Conservation (phyloP, 208 protist species). For the Trypanosoma melophagium region DNA sequence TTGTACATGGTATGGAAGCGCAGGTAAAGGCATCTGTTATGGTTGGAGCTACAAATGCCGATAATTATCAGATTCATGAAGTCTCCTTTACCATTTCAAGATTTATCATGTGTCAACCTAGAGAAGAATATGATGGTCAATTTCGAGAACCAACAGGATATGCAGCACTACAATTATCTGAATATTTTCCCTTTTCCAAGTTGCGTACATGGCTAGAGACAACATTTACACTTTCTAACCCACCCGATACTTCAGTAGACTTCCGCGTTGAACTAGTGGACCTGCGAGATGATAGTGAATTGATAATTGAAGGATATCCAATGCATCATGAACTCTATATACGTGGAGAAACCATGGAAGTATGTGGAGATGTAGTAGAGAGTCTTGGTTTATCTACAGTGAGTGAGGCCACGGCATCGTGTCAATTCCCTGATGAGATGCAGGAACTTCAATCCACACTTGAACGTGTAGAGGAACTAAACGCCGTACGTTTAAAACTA, state of each 20-base stretch:
- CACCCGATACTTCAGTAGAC: constrained; percentile 31
- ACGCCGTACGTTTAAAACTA: constrained; percentile 84
- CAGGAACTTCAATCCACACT: constrained; percentile 56
- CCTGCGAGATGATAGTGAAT: constrained; percentile 58
- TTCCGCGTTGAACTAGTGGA: constrained; percentile 55
- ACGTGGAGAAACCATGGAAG: constrained; percentile 72
- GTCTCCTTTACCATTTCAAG: constrained; percentile 67
- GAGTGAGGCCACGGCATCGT: constrained; percentile 38
- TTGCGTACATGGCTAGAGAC: constrained; percentile 48
- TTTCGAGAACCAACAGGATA: constrained; percentile 30
- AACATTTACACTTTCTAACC: constrained; percentile 47
- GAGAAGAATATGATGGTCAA: constrained; percentile 19
- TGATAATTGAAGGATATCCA: constrained; percentile 46
- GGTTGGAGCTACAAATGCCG: constrained; percentile 62
- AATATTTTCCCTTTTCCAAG: constrained; percentile 34
- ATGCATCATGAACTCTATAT: constrained; percentile 42
- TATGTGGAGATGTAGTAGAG: constrained; percentile 85
- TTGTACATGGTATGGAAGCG: constrained; percentile 55
- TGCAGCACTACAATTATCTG: constrained; percentile 52
- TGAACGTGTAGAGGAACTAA: constrained; percentile 81
- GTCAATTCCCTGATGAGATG: constrained; percentile 84
- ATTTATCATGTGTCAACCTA: constrained; percentile 81
- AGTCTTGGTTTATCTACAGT: constrained; percentile 61
- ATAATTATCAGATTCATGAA: constrained; percentile 86
- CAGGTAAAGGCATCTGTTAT: constrained; percentile 73